Evolutionary conservation across 2,329 filamentous ascomycete genomes (phyloP), one percentile per base, ranked within the genome.

Genomic region (Xylariomycetidae sp.): DNA sequence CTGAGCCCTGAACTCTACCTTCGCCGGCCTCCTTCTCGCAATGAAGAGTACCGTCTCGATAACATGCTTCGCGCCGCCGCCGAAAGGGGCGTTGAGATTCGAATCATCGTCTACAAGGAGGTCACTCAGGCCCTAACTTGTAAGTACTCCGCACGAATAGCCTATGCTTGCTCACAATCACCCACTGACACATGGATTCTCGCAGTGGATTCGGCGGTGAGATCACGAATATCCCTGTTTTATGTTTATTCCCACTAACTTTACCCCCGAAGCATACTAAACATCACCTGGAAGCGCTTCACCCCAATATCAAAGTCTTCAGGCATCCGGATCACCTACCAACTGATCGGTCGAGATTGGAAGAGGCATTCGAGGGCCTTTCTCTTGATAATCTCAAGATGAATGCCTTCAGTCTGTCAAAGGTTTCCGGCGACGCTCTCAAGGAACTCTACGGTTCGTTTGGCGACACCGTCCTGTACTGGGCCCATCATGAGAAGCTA

Each of bases 401-500:
- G 34, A 49, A 51, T 19, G 12, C 72, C 56, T 51, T 77, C 71
- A 56, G 69, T 30, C 58, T 80, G 1, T 72, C 79, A 13, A 82
- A 81, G 48, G 67, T 88, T 27, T 84, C 85, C 1, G 70, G 71
- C 16, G 85, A 92, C 50, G 75, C 83, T 2, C 55, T 94, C 30
- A 85, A 88, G 54, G 77, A 81, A 1, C 62, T 95, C 1, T 95
- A 94, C 52, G 89, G 89, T 34, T 82, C 85, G 31, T 78, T 78
- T 20, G 85, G 88, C 19, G 88, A 85, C 46, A 77, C 88, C 2
- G 83, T 94, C 9, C 64, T 95, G 1, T 95, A 87, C 61, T 95
- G 88, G 88, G 87, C 88, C 3, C 88, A 95, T 50, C 88, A 95
- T 49, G 88, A 96, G 63, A 96, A 96, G 61, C 73, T 95, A 1